Base-by-base conservation (phyloP, 208 protist genomes). In the Wallacemonas collosoma region DNA sequence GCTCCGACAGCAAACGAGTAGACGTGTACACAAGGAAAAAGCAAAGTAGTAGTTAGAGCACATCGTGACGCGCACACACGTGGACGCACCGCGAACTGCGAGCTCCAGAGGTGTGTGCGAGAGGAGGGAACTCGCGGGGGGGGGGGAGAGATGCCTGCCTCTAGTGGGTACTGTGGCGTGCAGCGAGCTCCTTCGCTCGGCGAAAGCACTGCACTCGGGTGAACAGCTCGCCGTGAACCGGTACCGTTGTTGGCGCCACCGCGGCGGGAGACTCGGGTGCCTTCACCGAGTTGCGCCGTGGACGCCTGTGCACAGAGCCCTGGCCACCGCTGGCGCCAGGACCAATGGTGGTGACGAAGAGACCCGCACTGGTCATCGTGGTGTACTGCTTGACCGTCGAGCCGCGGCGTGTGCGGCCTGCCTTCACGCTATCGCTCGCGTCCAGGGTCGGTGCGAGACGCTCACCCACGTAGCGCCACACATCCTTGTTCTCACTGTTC, bases 381-480 rank as follows among this genome's bases (percentile, higher is more conserved):
- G 47, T 40, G 60, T 36, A 40, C 14, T 58, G 3, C 65, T 60
- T 14, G 51, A 7, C 9, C 14, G 39, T 36, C 12, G 15, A 9
- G 9, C 5, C 26, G 26, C 65, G 36, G 14, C 43, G 15, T 4
- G 35, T 15, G 4, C 63, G 47, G 48, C 47, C n/a, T 17, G 9
- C 8, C 3, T 17, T 14, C 9, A 5, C 48, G 35, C 47, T 14
- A 39, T 35, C 12, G 56, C 40, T n/a, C 15, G 14, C 50, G 36
- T 53, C 57, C 5, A 45, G 51, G 15, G 47, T 26, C 26, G 26
- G 61, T 9, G 40, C 12, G 12, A 75, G 71, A n/a, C 62, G 71
- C 40, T 58, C 3, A 9, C 56, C 71, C 3, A 76, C 72, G 47
- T 67, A 71, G 8, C 47, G 36, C 72, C 72, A 76, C 65, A 76